Percentiles rank a stretch among this genome's conserved stretches.
phyloP scores from a whole-genome alignment of 495 filamentous ascomycete species.

The Darksidea phi region DNA sequence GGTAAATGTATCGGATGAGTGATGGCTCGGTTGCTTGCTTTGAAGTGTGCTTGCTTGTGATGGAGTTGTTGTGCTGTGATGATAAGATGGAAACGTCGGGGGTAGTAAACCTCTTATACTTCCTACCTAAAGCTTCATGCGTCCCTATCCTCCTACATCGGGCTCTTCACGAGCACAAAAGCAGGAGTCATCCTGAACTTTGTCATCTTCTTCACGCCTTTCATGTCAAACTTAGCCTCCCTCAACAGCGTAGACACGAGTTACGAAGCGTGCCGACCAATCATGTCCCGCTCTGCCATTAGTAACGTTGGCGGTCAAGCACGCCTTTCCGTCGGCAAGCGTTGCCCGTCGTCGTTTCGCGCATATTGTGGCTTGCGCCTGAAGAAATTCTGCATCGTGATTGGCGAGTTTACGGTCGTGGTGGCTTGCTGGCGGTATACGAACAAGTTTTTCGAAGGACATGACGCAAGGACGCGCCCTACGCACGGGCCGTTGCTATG shows the following conservation, averaged over 20 bases:
- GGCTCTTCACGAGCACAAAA: not conserved
- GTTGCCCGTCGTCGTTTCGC: not conserved
- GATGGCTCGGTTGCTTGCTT: too few species aligned
- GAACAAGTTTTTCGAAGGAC: not conserved
- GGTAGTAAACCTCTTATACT: too few species aligned
- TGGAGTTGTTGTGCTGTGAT: too few species aligned
- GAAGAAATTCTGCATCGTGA: not conserved
- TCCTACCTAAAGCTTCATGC: not conserved
- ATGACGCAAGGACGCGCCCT: slow-evolving; percentile 2
- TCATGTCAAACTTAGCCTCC: not conserved
- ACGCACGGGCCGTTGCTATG: not conserved
- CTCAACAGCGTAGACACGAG: not conserved
- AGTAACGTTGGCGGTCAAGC: not conserved
- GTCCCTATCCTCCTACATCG: not conserved
- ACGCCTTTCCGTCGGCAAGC: slow-evolving; percentile 1
- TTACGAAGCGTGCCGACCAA: not conserved
- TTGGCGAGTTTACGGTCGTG: not conserved
- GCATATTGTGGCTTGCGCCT: not conserved
- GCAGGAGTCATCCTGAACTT: not conserved
- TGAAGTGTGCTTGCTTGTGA: too few species aligned
- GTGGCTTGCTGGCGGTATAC: not conserved
- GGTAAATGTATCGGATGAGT: too few species aligned
- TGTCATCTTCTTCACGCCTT: not conserved
- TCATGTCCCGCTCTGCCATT: not conserved
- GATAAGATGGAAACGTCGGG: too few species aligned